Base-by-base conservation (phyloP, 2,329 filamentous ascomycete species). In the Trichoderma hamatum region DNA sequence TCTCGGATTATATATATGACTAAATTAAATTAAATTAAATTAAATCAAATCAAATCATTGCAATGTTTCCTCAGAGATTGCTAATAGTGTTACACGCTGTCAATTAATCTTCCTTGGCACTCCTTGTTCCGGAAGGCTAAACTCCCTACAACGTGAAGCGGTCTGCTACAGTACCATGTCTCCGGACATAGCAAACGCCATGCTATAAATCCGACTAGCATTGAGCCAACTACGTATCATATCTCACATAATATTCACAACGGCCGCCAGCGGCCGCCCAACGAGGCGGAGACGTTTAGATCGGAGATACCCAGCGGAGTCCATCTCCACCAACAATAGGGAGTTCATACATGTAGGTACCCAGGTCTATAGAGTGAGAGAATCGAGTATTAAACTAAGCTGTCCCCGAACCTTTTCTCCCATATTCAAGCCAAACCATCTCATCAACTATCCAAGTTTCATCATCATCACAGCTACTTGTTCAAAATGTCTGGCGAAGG, bases 401-500 rank as follows among this genome's bases (percentile, higher is more conserved):
- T 49, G 9, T 9, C 21, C 21, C 46, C 16, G 46, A 49, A 1
- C 21, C n/a, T 49, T 13, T 49, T 24, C 46, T 13, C 11, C n/a
- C 21, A 49, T 49, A n/a, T 49, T 13, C n/a, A 49, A 49, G 46
- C 5, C 24, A 6, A 21, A 49, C 7, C n/a, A 49, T 10, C n/a
- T 5, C 46, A 49, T 21, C 46, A 49, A 24, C 21, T 21, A 14
- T 49, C 5, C 4, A 49, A 49, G 3, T 11, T 49, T 24, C 3
- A 49, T 11, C 1, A 24, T 11, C 10, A 24, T 13, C 46, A 24
- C 46, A 49, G 24, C 46, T 24, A 10, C 34, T 43, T 26, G 3
- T 51, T 32, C 39, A 60, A 3, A 10, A 67, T 67, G 65, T 59
- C 65, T 16, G 55, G 30, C 28, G 49, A 60, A 28, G 56, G 43